These are phyloP conservation scores for Claviceps fusiformis DNA, from an alignment of 2,329 filamentous ascomycete genomes.

Conservation along the genomic window DNA sequence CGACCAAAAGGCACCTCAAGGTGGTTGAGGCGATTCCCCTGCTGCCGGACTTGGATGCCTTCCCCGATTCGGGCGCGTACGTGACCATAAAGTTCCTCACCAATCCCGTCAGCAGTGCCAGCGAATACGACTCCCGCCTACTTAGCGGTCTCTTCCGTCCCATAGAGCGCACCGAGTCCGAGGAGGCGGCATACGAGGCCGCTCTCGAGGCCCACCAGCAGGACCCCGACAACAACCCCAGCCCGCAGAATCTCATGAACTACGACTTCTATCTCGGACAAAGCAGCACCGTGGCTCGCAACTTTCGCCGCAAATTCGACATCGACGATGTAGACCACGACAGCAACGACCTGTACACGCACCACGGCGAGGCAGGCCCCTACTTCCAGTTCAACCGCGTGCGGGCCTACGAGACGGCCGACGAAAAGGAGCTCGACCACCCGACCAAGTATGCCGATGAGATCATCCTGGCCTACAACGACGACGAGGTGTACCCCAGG, in stretches of 20 bases:
- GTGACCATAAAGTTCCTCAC: slow-evolving; percentile 56
- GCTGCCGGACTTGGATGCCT: slow-evolving; percentile 53
- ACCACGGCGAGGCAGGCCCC: slow-evolving; percentile 29
- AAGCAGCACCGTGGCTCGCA: slow-evolving; percentile 29
- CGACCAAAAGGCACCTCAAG: slow-evolving; percentile 42
- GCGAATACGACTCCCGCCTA: slow-evolving; percentile 45
- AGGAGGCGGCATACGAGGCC: slow-evolving; percentile 36
- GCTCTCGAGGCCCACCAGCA: slow-evolving; percentile 40
- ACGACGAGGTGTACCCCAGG: slow-evolving; percentile 34
- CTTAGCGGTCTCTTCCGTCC: slow-evolving; percentile 49
- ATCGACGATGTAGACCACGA: slow-evolving; percentile 40
- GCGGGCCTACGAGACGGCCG: slow-evolving; percentile 50
- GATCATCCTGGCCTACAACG: slow-evolving; percentile 44
- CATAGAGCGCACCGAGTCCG: slow-evolving; percentile 39
- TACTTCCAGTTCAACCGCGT: slow-evolving; percentile 49
- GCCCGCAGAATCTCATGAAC: slow-evolving; percentile 44
- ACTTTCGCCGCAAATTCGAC: slow-evolving; percentile 49
- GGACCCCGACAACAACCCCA: slow-evolving; percentile 41
- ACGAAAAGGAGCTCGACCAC: slow-evolving; percentile 42
- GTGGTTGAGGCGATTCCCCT: slow-evolving; percentile 47
- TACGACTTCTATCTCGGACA: slow-evolving; percentile 55
- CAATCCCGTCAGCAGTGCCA: slow-evolving; percentile 42
- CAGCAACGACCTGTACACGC: slow-evolving; percentile 40
- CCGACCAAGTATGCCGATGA: slow-evolving; percentile 51
- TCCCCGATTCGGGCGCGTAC: slow-evolving; percentile 56